Percentiles rank a stretch among this genome's conserved stretches.
Evolutionary conservation across 1,284 basidiomycete species (phyloP).

Genomic region (Cutaneotrichosporon sp.): DNA sequence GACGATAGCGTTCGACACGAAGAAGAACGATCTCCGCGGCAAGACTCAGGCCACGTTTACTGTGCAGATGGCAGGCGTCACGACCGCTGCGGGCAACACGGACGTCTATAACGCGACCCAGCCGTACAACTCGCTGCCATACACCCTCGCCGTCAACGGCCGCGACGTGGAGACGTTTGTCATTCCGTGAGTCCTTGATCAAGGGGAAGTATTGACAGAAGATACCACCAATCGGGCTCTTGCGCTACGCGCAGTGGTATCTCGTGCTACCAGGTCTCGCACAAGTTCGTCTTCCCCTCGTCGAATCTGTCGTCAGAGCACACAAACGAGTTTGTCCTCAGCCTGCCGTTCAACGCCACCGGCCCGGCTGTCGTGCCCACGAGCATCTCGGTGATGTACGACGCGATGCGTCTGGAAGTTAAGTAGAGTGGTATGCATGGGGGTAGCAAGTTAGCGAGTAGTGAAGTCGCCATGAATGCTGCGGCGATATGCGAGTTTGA

Average conservation of each 20-base stretch:
- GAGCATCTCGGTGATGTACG: slow-evolving; percentile 28
- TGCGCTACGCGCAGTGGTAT: slow-evolving; percentile 28
- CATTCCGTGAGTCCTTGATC: slow-evolving; percentile 18
- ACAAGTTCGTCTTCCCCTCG: slow-evolving; percentile 25
- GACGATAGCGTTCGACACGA: slow-evolving; percentile 25
- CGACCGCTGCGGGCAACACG: slow-evolving; percentile 28
- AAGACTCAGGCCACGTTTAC: slow-evolving; percentile 22
- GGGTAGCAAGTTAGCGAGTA: too few species aligned
- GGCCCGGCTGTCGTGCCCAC: slow-evolving; percentile 8
- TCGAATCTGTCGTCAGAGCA: slow-evolving; percentile 9
- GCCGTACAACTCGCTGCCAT: slow-evolving; percentile 17
- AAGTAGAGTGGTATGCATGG: slow-evolving; percentile 3
- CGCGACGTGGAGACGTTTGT: slow-evolving; percentile 21
- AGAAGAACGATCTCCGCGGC: slow-evolving; percentile 6
- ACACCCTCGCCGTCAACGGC: slow-evolving; percentile 25
- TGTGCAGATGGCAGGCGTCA: slow-evolving; percentile 26
- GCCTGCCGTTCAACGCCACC: slow-evolving; percentile 31
- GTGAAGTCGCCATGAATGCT: too few species aligned
- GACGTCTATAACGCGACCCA: slow-evolving; percentile 19
- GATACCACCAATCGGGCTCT: slow-evolving; percentile 28
- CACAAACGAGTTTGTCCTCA: slow-evolving; percentile 26
- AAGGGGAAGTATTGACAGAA: neutral
- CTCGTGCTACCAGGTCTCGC: slow-evolving; percentile 25
- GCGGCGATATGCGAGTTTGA: too few species aligned
- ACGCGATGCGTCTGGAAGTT: slow-evolving; percentile 31